Evolutionary conservation across 169 alveolate genomes (phyloP).

Genomic region (Plasmodium berghei): DNA sequence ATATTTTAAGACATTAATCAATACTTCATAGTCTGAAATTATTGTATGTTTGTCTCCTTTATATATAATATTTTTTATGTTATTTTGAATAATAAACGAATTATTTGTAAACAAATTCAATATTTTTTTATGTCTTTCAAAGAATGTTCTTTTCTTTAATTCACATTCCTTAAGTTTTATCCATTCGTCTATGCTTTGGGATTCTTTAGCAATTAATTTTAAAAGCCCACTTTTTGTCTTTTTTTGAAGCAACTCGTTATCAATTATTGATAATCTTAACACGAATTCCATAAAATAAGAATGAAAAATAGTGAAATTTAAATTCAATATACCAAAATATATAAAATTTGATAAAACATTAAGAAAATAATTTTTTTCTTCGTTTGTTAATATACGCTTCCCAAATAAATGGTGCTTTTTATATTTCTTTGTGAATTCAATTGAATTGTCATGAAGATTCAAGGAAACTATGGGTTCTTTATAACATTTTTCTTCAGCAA

Average conservation of each 20-base stretch:
- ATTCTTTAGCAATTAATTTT: constrained; percentile 74
- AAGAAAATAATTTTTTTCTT: constrained; percentile 82
- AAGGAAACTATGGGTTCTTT: constrained; percentile 79
- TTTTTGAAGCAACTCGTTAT: constrained; percentile 76
- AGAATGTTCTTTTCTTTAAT: constrained; percentile 51
- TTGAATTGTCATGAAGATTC: constrained; percentile 71
- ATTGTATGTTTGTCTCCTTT: constrained; percentile 72
- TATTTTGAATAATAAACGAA: constrained; percentile 60
- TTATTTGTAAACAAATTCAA: constrained; percentile 59
- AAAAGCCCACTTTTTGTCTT: constrained; percentile 77
- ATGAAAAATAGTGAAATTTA: constrained; percentile 86
- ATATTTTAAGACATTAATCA: constrained; percentile 67
- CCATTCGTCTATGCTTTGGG: constrained; percentile 61
- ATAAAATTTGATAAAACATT: constrained; percentile 82
- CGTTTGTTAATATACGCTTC: constrained; percentile 53
- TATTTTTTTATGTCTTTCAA: constrained; percentile 73
- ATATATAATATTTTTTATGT: constrained; percentile 43
- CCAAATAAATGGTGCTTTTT: constrained; percentile 41
- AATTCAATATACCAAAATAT: constrained; percentile 83
- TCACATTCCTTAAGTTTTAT: constrained; percentile 66
- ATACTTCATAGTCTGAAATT: constrained; percentile 62
- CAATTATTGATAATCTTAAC: constrained; percentile 77
- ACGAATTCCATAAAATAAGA: constrained; percentile 81
- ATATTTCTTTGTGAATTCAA: constrained; percentile 76
- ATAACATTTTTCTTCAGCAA: constrained; percentile 76